phyloP scores from a whole-genome alignment of 805 yeast species.

The Candida berthetii region DNA sequence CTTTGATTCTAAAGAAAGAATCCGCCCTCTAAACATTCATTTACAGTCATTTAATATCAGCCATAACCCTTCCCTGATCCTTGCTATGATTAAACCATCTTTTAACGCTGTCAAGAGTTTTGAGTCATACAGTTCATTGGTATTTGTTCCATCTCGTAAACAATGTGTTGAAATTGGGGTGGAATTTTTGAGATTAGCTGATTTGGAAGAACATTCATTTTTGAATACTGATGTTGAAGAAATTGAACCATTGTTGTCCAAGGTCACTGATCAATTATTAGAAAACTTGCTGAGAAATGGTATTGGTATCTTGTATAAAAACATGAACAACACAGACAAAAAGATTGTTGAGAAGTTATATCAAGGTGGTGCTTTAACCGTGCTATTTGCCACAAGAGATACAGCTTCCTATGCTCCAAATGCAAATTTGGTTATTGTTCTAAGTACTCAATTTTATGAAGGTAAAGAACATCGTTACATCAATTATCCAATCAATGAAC shows the following conservation, averaged over 20 bases:
- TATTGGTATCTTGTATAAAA: slow-evolving; percentile 54
- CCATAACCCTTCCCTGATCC: slow-evolving; percentile 47
- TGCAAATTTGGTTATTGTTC: slow-evolving; percentile 50
- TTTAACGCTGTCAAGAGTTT: slow-evolving; percentile 33
- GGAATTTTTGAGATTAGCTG: slow-evolving; percentile 34
- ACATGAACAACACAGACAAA: slow-evolving; percentile 52
- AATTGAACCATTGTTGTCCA: slow-evolving; percentile 33
- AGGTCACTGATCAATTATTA: slow-evolving; percentile 41
- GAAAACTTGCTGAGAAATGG: slow-evolving; percentile 45
- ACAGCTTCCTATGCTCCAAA: slow-evolving; percentile 42
- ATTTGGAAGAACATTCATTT: slow-evolving; percentile 31
- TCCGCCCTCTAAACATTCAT: slow-evolving; percentile 50
- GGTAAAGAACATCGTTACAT: slow-evolving; percentile 66
- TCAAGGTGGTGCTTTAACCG: slow-evolving; percentile 40
- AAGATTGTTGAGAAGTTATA: slow-evolving; percentile 48
- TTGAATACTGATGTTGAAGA: slow-evolving; percentile 31
- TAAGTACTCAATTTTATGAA: slow-evolving; percentile 69
- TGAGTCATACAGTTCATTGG: slow-evolving; percentile 29
- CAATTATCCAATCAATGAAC: slow-evolving; percentile 59
- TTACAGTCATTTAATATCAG: slow-evolving; percentile 39
- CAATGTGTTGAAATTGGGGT: slow-evolving; percentile 47
- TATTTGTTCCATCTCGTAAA: slow-evolving; percentile 54
- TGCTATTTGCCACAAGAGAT: slow-evolving; percentile 60
- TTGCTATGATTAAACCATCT: slow-evolving; percentile 44
- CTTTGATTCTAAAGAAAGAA: slow-evolving; percentile 59